A percentile compares a stretch with the other conserved stretches of the same genome.
Conservation (phyloP, 2,329 filamentous ascomycete species). For the Aspergillaceae sp. region DNA sequence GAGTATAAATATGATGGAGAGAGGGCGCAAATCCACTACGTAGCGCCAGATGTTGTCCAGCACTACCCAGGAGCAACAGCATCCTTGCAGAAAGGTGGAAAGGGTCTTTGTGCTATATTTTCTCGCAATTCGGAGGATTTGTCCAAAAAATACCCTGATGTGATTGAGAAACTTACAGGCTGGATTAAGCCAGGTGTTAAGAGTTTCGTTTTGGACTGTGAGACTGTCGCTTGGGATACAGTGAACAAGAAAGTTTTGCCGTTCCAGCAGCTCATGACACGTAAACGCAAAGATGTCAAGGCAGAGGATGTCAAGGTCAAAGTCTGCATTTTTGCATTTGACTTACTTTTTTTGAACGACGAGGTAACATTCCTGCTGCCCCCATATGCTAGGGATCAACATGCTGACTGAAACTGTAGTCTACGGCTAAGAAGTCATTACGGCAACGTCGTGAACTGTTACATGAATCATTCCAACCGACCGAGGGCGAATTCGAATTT, state of each 20-base stretch:
- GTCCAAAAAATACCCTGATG: conserved; percentile 95
- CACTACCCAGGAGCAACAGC: conserved; percentile 57
- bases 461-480: conserved; percentile 60
- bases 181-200: conserved; percentile 88
- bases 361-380: conserved; percentile 43
- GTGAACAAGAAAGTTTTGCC: conserved; percentile 89
- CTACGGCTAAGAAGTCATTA: conserved; percentile 78
- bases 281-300: conserved; percentile 96
- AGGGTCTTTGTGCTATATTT: conserved; percentile 85
- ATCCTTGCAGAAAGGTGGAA: conserved; percentile 54
- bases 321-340: conserved; percentile 95
- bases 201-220: conserved; percentile 97
- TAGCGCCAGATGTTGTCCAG: conserved; percentile 67
- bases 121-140: conserved; percentile 95
- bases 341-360: conserved; percentile 86
- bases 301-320: conserved; percentile 92
- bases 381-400: background rate
- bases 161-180: conserved; percentile 72
- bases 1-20: conserved; percentile 99
- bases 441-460: conserved; percentile 74
- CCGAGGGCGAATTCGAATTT: conserved; percentile 86
- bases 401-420: conserved; percentile 21
- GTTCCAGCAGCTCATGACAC: conserved; percentile 96
- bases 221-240: conserved; percentile 96
- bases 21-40: conserved; percentile 96